A percentile compares a stretch with the other conserved stretches of the same genome.
These are phyloP conservation scores for Helicostylum pulchrum DNA, from an alignment of 192 early-diverging fungal species.

Conservation along the genomic window DNA sequence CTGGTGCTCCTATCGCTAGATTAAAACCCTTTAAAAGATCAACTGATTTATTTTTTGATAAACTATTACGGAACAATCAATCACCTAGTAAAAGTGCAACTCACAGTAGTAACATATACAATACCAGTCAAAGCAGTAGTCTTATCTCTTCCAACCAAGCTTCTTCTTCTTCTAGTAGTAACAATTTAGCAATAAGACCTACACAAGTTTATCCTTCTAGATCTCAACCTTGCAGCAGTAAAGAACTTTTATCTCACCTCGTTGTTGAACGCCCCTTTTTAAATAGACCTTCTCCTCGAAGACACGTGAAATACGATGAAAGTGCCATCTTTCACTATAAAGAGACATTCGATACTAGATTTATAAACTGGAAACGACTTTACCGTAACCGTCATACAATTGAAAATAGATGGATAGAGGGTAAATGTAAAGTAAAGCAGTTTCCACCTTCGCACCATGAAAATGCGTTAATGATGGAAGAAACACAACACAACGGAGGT, in stretches of 20 bases:
- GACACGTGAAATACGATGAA: slow-evolving; percentile 26
- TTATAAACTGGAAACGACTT: slow-evolving; percentile 72
- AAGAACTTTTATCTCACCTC: slow-evolving; percentile 50
- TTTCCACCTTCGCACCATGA: slow-evolving; percentile 38
- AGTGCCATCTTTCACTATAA: slow-evolving; percentile 34
- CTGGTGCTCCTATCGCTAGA: neutral
- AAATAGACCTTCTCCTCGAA: slow-evolving; percentile 20
- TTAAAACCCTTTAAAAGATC: slow-evolving; percentile 14
- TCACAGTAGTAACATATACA: no score
- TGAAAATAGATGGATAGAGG: slow-evolving; percentile 70
- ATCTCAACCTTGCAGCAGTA: slow-evolving; percentile 41
- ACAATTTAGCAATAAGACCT: neutral
- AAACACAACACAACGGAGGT: slow-evolving; percentile 71
- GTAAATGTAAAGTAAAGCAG: slow-evolving; percentile 54
- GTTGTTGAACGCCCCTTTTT: neutral
- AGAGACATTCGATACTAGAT: slow-evolving; percentile 32
- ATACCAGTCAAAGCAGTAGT: no score
- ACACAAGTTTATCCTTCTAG: slow-evolving; percentile 7
- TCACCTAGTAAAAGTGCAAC: neutral
- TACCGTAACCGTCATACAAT: slow-evolving; percentile 64
- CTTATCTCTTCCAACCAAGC: neutral
- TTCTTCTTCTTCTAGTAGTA: neutral
- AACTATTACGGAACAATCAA: neutral
- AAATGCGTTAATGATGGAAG: neutral
- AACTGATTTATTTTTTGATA: slow-evolving; percentile 6